A percentile compares a stretch with the other conserved stretches of the same genome.
Conservation (phyloP, 176 grass and related monocot species). For the Bromus sterilis region DNA sequence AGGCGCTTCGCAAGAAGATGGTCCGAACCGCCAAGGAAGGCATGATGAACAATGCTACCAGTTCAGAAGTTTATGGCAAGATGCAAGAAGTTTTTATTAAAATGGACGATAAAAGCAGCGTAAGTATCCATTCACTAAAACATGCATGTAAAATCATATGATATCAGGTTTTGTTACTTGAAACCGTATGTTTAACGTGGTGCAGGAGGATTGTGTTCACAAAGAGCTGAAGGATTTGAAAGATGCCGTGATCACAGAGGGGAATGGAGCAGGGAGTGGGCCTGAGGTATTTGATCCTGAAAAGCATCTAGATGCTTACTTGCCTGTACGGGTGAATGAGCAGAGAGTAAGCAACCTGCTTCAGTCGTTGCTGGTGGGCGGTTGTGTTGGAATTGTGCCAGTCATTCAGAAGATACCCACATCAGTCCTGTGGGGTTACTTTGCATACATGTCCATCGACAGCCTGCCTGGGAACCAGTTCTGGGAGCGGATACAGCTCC, state of each 20-base stretch:
- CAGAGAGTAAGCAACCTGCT: constrained; percentile 80
- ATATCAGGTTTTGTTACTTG: background rate
- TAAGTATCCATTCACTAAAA: constrained; percentile 14
- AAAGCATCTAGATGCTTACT: constrained; percentile 72
- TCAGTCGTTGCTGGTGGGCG: constrained; percentile 74
- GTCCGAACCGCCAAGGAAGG: constrained; percentile 65
- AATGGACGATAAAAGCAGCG: constrained; percentile 51
- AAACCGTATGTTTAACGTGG: constrained; percentile 1
- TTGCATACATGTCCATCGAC: constrained; percentile 86
- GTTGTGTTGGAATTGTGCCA: constrained; percentile 59
- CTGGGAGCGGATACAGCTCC: constrained; percentile 65
- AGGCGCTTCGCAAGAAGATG: constrained; percentile 81
- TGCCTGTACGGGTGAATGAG: constrained; percentile 82
- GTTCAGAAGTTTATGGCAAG: constrained; percentile 69
- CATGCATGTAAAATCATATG: background rate
- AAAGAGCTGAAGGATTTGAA: constrained; percentile 71
- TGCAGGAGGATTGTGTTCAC: constrained; percentile 41
- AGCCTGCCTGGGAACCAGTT: constrained; percentile 92
- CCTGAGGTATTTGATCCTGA: constrained; percentile 59
- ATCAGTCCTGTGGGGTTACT: constrained; percentile 91
- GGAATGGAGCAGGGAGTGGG: constrained; percentile 23
- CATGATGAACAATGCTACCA: constrained; percentile 56
- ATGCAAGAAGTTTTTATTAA: constrained; percentile 75
- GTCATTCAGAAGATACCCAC: constrained; percentile 79
- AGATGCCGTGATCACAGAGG: constrained; percentile 42